Evolutionary conservation across 2,329 filamentous ascomycete species (phyloP), one percentile per base, ranked within the genome.

Genomic region (Cryphonectria carpinicola): DNA sequence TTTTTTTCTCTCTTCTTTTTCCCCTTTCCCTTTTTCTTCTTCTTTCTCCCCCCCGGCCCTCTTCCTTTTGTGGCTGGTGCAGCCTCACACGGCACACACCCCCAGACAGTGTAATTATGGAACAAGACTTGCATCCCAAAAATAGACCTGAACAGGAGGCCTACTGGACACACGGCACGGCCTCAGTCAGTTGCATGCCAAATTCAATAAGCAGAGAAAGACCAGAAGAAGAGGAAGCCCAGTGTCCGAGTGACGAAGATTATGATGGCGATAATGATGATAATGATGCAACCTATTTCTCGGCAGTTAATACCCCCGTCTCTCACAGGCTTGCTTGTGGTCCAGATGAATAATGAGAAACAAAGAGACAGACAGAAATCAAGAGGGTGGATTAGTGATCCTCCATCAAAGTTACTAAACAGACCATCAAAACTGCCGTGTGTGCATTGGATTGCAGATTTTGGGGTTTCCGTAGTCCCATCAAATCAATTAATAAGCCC

Each of bases 11-110:
- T 22, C 19, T 22, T 43, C 28, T 28, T 28, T 28, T 28, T 28
- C 28, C 28, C 28, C 28, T 28, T 28, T 28, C 28, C 13, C 13
- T 28, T 14, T 25, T 54, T 56, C 13, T 28, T 58, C 54, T 35
- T 8, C 25, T 32, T 0, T 60, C 4, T 37, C 4, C 4, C 3
- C 32, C 25, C n/a, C n/a, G n/a, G n/a, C n/a, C 22, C 58, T 61
- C 58, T 39, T 39, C 58, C 58, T 61, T 61, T 61, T 35, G 58
- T n/a, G 58, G 58, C 58, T n/a, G 19, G 22, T 61, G 58, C 58
- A 61, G 32, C 10, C 17, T 6, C 32, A 17, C 58, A 39, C 2
- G 43, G 4, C 3, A 13, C 46, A 28, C 28, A 28, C 46, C 39
- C 19, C 17, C 5, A 49, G 46, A 37, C 37, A 2, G 3, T 8